A percentile compares a stretch with the other conserved stretches of the same genome.
Conservation (phyloP, 768 basidiomycete species). For the Russula earlei region DNA sequence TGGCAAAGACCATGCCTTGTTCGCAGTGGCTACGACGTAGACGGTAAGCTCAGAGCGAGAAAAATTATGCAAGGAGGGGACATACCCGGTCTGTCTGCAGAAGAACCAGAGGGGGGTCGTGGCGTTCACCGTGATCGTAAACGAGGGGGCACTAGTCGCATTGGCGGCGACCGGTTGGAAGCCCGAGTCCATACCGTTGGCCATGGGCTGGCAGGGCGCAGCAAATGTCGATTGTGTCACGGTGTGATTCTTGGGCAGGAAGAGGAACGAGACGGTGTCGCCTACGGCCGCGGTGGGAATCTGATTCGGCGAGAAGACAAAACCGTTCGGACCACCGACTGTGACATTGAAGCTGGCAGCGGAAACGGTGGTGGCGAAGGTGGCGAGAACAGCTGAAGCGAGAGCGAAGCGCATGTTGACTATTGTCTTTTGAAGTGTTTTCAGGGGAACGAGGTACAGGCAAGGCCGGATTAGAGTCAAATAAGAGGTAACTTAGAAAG, state of each 20-base stretch:
- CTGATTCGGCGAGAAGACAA: slow-evolving; percentile 14
- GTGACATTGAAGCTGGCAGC: slow-evolving; percentile 1
- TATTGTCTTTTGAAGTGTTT: slow-evolving; percentile 6
- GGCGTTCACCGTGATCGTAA: slow-evolving; percentile 19
- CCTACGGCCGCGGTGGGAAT: slow-evolving; percentile 20
- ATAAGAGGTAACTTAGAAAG: background rate
- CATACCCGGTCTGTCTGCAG: slow-evolving; percentile 25
- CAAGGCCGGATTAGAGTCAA: slow-evolving; percentile 2
- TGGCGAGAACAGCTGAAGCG: slow-evolving; percentile 5
- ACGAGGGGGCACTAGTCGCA: slow-evolving; percentile 4
- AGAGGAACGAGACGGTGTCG: slow-evolving; percentile 20
- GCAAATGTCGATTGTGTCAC: slow-evolving; percentile 30
- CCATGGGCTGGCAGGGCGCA: slow-evolving; percentile 25
- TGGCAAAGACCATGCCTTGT: slow-evolving; percentile 26
- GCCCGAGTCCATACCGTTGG: slow-evolving; percentile 23
- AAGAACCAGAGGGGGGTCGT: slow-evolving; percentile 27
- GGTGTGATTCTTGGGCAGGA: slow-evolving; percentile 23
- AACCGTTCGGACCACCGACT: slow-evolving; percentile 16
- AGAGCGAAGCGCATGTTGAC: slow-evolving; percentile 16
- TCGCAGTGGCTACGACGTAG: slow-evolving; percentile 22
- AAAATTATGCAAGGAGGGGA: slow-evolving; percentile 7
- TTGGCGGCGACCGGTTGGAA: slow-evolving; percentile 23
- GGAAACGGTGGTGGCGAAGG: slow-evolving; percentile 9
- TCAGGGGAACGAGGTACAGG: background rate
- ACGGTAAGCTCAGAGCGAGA: background rate